phyloP scores from a whole-genome alignment of 495 filamentous ascomycete species.

The Hypoxylon subgilvum region DNA sequence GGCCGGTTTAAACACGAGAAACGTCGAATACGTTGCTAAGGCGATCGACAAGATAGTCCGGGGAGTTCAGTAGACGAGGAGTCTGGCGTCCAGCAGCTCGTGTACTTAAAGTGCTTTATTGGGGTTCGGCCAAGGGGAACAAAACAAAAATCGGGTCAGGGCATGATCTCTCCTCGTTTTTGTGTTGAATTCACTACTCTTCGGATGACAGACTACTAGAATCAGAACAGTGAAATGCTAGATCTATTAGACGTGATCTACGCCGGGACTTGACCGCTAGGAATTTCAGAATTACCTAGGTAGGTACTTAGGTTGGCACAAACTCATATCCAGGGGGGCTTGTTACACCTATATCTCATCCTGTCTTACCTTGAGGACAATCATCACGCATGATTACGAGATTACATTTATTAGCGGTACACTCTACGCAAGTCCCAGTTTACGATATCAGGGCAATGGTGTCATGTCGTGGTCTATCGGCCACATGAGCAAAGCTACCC shows the following conservation, averaged over 20 bases:
- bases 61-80: conserved; percentile 50
- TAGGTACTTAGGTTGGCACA: neutral
- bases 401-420: neutral
- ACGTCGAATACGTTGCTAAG: conserved; percentile 90
- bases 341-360: neutral
- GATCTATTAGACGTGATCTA: neutral
- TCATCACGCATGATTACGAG: too few species aligned
- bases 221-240: conserved; percentile 10
- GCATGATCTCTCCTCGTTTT: conserved; percentile 20
- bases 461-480: neutral
- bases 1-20: conserved; percentile 89
- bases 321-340: neutral
- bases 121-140: conserved; percentile 19
- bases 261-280: neutral
- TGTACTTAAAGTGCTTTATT: conserved; percentile 14
- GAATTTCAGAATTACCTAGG: too few species aligned
- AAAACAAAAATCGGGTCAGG: conserved; percentile 14
- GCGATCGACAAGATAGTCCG: conserved; percentile 86
- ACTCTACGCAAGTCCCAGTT: neutral
- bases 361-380: too few species aligned
- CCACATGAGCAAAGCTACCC: conserved; percentile 1
- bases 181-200: conserved; percentile 17
- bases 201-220: conserved; percentile 6
- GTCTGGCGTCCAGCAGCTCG: neutral
- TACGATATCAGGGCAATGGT: neutral